Percentiles rank a stretch among this genome's conserved stretches.
These are phyloP conservation scores for Phytophthora tentaculata DNA, from an alignment of 352 stramenopile species.

Conservation along the genomic window DNA sequence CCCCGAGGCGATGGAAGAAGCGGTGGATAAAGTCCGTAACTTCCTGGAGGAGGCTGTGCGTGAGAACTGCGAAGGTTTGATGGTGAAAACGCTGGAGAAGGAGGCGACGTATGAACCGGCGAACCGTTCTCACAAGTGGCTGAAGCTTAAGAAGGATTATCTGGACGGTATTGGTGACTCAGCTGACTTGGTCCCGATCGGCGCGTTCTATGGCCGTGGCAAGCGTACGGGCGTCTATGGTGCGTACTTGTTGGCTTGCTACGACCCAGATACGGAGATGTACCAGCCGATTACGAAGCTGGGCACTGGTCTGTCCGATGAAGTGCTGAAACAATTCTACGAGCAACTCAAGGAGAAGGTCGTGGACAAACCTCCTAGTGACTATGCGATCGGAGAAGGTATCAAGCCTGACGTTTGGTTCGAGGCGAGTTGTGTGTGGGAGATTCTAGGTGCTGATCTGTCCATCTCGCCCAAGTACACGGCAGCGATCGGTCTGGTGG, in stretches of 20 bases:
- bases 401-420: constrained; percentile 97
- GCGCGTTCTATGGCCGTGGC: constrained; percentile 96
- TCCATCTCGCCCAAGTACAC: constrained; percentile 99
- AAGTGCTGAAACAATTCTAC: constrained; percentile 94
- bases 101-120: constrained; percentile 98
- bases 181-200: constrained; percentile 98
- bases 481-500: constrained; percentile 92
- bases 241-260: constrained; percentile 98
- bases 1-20: constrained; percentile 87
- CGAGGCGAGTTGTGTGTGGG: constrained; percentile 96
- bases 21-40: constrained; percentile 80
- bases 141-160: constrained; percentile 99
- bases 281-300: constrained; percentile 99
- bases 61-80: constrained; percentile 96
- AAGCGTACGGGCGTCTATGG: constrained; percentile 98
- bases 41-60: constrained; percentile 96
- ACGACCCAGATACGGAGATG: constrained; percentile 97
- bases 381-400: constrained; percentile 93
- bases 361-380: constrained; percentile 83
- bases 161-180: constrained; percentile 98
- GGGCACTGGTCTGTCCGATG: constrained; percentile 99
- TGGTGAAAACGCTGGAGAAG: constrained; percentile 99
- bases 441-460: constrained; percentile 98
- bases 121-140: constrained; percentile 98
- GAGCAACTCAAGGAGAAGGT: constrained; percentile 85